Conservation (phyloP, 108 stramenopile genomes). For the Cylindrotheca closterium region DNA sequence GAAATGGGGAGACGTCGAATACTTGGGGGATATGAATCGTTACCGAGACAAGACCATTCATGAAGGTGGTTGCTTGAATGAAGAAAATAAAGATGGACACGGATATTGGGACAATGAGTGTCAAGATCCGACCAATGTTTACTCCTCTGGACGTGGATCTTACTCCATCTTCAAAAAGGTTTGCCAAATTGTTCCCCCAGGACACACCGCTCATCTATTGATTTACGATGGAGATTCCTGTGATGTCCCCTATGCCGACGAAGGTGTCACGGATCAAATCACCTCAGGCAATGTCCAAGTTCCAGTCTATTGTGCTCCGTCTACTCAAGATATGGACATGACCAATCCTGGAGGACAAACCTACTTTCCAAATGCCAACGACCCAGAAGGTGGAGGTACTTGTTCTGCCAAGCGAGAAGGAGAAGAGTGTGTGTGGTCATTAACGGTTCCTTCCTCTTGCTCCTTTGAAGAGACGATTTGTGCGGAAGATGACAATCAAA, state of each 20-base stretch:
- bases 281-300: neutral
- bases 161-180: neutral
- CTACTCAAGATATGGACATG: neutral
- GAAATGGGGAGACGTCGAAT: neutral
- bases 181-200: neutral
- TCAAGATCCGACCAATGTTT: neutral
- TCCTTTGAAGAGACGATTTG: neutral
- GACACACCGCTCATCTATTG: neutral
- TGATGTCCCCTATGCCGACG: neutral
- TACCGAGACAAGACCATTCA: neutral
- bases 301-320: neutral
- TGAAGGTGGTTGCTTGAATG: neutral
- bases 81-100: neutral
- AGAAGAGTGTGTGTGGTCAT: neutral
- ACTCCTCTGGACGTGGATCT: neutral
- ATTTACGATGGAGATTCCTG: neutral
- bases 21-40: neutral
- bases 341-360: neutral
- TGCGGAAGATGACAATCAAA: neutral
- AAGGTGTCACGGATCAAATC: neutral
- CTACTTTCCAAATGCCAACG: neutral
- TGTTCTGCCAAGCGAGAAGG: neutral
- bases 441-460: neutral
- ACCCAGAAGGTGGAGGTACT: neutral
- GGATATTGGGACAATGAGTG: neutral